Evolutionary conservation across 2,329 filamentous ascomycete genomes (phyloP).

Genomic region (Raffaelea arxii): DNA sequence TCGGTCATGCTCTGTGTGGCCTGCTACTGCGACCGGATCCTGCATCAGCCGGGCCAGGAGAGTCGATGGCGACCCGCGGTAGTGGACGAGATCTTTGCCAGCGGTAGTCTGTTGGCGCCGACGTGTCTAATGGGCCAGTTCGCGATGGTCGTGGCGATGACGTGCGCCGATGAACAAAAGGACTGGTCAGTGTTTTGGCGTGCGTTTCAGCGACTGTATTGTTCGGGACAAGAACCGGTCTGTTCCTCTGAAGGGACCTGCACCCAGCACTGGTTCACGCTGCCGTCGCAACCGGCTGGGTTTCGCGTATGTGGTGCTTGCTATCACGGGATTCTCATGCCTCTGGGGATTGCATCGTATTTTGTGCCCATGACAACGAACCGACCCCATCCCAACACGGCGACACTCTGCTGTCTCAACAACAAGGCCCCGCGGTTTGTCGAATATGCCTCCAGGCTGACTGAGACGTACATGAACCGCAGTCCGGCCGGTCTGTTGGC

Average conservation of each 20-base stretch:
- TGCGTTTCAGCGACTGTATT: neutral
- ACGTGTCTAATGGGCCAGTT: neutral
- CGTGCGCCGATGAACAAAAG: neutral
- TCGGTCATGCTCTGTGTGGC: constrained; percentile 23
- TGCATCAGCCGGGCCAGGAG: neutral
- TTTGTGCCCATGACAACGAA: neutral
- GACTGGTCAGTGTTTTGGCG: neutral
- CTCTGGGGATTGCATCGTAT: neutral
- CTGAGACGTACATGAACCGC: neutral
- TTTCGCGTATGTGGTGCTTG: neutral
- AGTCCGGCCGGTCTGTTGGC: neutral
- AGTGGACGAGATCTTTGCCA: neutral
- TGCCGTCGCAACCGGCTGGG: neutral
- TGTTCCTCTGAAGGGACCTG: neutral
- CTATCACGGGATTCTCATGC: neutral
- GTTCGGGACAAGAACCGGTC: neutral
- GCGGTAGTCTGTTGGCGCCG: neutral
- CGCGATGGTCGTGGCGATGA: neutral
- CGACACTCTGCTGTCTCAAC: neutral
- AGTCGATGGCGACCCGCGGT: neutral
- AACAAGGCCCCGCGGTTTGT: neutral
- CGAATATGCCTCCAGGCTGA: neutral
- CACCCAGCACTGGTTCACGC: neutral
- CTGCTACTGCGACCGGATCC: neutral
- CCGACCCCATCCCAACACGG: neutral